Evolutionary conservation across 495 filamentous ascomycete species (phyloP).

Genomic region (Zalerion maritima): DNA sequence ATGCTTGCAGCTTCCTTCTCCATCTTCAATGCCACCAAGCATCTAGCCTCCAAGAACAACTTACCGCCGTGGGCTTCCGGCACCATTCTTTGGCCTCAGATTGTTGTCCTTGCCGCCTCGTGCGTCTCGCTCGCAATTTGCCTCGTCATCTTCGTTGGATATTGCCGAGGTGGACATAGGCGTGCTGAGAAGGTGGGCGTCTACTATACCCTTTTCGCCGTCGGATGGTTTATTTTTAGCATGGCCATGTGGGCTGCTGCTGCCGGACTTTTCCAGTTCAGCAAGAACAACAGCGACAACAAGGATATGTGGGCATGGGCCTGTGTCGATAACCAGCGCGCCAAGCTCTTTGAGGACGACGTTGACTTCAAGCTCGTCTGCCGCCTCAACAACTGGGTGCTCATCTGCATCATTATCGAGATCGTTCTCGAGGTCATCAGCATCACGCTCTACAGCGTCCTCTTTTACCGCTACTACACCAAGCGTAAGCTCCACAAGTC

Average conservation of each 20-base stretch:
- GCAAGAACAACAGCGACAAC: conserved; percentile 51
- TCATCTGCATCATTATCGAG: conserved; percentile 96
- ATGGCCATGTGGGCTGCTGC: conserved; percentile 86
- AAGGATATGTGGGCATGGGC: conserved; percentile 97
- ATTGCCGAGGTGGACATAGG: conserved; percentile 77
- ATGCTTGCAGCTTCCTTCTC: conserved; percentile 73
- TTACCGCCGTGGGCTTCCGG: conserved; percentile 69
- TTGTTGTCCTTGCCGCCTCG: conserved; percentile 60
- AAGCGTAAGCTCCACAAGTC: conserved; percentile 89
- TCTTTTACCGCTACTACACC: conserved; percentile 92
- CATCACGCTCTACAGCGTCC: conserved; percentile 80
- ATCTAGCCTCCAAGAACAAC: conserved; percentile 56
- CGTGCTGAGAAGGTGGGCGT: conserved; percentile 83
- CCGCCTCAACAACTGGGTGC: conserved; percentile 90
- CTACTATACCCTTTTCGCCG: conserved; percentile 86
- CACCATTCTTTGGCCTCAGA: conserved; percentile 82
- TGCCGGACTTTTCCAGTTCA: conserved; percentile 69
- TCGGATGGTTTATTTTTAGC: conserved; percentile 86
- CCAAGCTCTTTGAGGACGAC: conserved; percentile 56
- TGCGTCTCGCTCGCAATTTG: conserved; percentile 69
- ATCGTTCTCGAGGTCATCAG: conserved; percentile 83
- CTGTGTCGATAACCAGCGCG: conserved; percentile 73
- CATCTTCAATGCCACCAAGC: conserved; percentile 75
- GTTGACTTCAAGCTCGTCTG: conserved; percentile 88
- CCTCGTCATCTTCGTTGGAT: conserved; percentile 66